Evolutionary conservation across 2,329 filamentous ascomycete genomes (phyloP).

Genomic region (Phoma sp.): DNA sequence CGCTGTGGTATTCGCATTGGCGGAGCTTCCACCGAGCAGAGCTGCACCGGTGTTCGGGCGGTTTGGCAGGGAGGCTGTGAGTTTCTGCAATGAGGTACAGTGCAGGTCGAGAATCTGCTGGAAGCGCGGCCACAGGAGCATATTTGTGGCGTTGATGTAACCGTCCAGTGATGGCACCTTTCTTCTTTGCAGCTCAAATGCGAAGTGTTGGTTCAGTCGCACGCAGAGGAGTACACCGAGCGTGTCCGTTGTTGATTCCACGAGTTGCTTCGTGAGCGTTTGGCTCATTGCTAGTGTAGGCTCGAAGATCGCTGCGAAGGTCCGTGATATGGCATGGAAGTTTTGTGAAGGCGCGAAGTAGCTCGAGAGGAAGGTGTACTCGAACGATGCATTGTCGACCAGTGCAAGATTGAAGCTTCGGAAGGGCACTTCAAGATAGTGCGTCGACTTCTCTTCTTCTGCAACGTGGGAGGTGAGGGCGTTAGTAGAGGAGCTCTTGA

Average conservation of each 20-base stretch:
- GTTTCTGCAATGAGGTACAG: constrained; percentile 79
- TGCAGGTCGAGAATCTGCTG: constrained; percentile 94
- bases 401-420: constrained; percentile 93
- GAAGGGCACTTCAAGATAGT: constrained; percentile 90
- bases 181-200: constrained; percentile 90
- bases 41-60: constrained; percentile 42
- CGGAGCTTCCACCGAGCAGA: constrained; percentile 46
- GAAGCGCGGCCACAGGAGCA: constrained; percentile 95
- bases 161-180: constrained; percentile 87
- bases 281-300: constrained; percentile 87
- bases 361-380: constrained; percentile 90
- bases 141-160: constrained; percentile 93
- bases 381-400: constrained; percentile 90
- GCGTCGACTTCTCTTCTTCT: constrained; percentile 83
- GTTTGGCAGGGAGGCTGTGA: constrained; percentile 52
- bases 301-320: constrained; percentile 87
- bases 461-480: constrained; percentile 88
- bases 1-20: constrained; percentile 69
- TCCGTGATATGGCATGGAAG: constrained; percentile 77
- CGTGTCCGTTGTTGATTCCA: constrained; percentile 79
- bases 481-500: constrained; percentile 73
- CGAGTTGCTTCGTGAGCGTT: constrained; percentile 74
- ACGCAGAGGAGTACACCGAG: constrained; percentile 90
- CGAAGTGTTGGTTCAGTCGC: constrained; percentile 88
- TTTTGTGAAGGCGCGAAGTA: constrained; percentile 84